These are phyloP conservation scores for Taiwanofungus camphoratus DNA, from an alignment of 1,284 basidiomycete species.

Conservation along the genomic window DNA sequence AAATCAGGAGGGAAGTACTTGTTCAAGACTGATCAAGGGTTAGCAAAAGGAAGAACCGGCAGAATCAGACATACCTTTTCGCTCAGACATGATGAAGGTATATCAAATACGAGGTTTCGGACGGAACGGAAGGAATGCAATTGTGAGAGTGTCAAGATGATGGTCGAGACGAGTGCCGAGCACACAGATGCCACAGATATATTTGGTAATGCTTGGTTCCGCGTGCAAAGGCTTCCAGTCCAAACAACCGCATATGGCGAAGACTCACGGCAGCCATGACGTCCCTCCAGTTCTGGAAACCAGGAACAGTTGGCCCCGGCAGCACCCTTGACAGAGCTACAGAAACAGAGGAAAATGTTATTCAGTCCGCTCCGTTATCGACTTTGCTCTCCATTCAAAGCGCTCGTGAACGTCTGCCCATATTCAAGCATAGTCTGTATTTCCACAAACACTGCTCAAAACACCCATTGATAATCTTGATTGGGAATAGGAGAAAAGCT, in stretches of 20 bases:
- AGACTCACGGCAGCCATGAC: conserved; percentile 28
- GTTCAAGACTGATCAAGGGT: conserved; percentile 69
- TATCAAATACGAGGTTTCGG: background rate
- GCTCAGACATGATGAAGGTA: conserved; percentile 71
- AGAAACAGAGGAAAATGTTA: conserved; percentile 65
- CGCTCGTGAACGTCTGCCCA: conserved; percentile 79
- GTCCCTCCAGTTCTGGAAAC: conserved; percentile 71
- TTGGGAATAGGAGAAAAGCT: conserved; percentile 58
- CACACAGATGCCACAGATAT: conserved; percentile 1
- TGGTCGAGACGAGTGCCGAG: background rate
- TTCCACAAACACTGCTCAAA: background rate
- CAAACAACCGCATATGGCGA: conserved; percentile 10
- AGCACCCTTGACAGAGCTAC: conserved; percentile 82
- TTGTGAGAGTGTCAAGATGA: background rate
- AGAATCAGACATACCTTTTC: conserved; percentile 54
- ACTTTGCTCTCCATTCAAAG: conserved; percentile 58
- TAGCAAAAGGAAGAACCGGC: background rate
- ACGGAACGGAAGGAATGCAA: background rate
- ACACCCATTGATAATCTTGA: background rate
- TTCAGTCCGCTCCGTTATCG: conserved; percentile 59
- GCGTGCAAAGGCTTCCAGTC: conserved; percentile 12
- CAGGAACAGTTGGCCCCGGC: conserved; percentile 81
- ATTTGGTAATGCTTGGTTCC: conserved; percentile 10
- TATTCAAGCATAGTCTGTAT: conserved; percentile 77
- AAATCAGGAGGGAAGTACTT: conserved; percentile 95